These are phyloP conservation scores for Scutellaria galericulata DNA, from an alignment of 257 asterid genomes.

Conservation along the genomic window DNA sequence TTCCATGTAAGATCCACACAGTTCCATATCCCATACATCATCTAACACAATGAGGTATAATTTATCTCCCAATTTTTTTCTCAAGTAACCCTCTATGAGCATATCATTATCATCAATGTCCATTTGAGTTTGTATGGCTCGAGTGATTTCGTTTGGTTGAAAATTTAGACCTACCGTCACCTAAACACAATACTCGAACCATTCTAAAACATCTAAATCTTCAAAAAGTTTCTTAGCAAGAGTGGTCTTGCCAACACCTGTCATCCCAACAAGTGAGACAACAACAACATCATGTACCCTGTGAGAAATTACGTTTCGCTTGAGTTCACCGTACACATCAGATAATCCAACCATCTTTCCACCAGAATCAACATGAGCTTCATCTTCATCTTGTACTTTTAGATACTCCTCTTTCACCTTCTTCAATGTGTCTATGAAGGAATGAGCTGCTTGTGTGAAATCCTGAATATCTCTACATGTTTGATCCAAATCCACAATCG, in stretches of 20 bases:
- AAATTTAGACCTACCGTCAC: not conserved
- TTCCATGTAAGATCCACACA: too few species aligned
- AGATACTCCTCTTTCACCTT: not conserved
- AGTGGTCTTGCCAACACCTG: slow-evolving; percentile 6
- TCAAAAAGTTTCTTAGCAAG: not conserved
- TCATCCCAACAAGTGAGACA: not conserved
- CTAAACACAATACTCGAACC: not conserved
- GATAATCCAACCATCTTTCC: not conserved
- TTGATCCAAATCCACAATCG: too few species aligned
- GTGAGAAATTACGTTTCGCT: not conserved
- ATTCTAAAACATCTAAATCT: not conserved
- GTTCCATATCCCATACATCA: too few species aligned
- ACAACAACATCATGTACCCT: not conserved
- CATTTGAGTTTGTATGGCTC: too few species aligned
- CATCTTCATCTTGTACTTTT: not conserved
- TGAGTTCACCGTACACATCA: not conserved
- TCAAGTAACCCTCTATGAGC: too few species aligned
- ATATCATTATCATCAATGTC: too few species aligned
- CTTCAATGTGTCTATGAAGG: not conserved
- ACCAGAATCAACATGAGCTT: not conserved
- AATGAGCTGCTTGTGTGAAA: not conserved
- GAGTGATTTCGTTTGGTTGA: too few species aligned
- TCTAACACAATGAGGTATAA: too few species aligned
- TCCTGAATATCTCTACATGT: too few species aligned
- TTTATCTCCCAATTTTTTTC: too few species aligned